Base-by-base conservation (phyloP, 139 green algal genomes). In the Medakamo hakoo region DNA sequence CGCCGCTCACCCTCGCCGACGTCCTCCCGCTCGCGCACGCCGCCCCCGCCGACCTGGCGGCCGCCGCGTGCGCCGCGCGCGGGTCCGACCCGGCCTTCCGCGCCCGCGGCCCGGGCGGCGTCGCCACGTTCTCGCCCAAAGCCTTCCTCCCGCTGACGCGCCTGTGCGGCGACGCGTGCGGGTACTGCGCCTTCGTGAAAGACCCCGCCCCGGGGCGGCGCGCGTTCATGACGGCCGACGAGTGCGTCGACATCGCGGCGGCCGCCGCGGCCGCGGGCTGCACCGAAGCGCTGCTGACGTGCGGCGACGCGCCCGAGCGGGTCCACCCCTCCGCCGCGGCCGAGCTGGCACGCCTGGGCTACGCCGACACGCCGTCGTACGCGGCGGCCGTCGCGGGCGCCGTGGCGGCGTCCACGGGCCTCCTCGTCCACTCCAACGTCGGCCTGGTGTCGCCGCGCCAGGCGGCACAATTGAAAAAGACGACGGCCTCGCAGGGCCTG, bases 81-180 rank as follows among this genome's bases (percentile, higher is more conserved):
- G 40, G 9, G 9, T 52, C 40, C 40, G 40, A 21, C 40, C 40
- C 9, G 9, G 40, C 9, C 40, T 9, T 16, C 40, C 9, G 40
- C 40, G 9, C 9, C 9, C 40, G 40, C 40, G 40, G 40, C 40
- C 9, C 40, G n/a, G n/a, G n/a, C 40, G 9, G 40, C 9, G 40
- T 52, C 40, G 40, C 40, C 29, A 87, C 87, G 27, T 94, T 94
- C 57, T 89, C 79, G 0, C 82, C n/a, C 57, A 61, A 89, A 78
- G 88, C 94, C 3, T 96, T 96, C 71, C 73, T 95, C 18, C 88
- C 88, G 1, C 59, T 96, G 21, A 95, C 86, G 0, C 67, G 80
- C 4, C 65, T 90, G 25, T 93, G 85, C 71, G 73, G 87, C 1
- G 83, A 94, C 68, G 57, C 70, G 1, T 94, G 88, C 65, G 84